A percentile compares a stretch with the other conserved stretches of the same genome.
These are phyloP conservation scores for Penicillium canescens DNA, from an alignment of 495 filamentous ascomycete genomes.

Conservation along the genomic window DNA sequence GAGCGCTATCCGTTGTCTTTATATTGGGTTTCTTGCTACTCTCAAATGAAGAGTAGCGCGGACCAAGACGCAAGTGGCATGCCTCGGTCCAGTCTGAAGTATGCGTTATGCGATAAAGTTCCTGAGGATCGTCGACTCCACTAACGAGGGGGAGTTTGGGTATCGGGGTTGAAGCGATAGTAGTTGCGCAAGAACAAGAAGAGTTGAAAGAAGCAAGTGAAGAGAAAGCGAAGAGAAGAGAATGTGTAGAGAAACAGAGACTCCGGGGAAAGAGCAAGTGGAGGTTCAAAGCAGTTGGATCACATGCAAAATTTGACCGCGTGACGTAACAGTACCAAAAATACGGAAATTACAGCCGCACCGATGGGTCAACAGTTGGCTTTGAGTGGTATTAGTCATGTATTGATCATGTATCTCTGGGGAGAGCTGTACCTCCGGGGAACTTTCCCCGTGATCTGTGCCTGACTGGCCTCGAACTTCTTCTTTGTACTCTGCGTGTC, in stretches of 20 bases:
- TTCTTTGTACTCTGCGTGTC: no score
- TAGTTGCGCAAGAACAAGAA: background rate
- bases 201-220: background rate
- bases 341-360: conserved; percentile 20
- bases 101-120: conserved; percentile 4
- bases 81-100: conserved; percentile 23
- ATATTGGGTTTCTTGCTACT: conserved; percentile 19
- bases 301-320: conserved; percentile 42
- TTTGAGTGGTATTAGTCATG: background rate
- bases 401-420: background rate
- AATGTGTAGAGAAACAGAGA: conserved; percentile 4
- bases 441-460: background rate
- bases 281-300: conserved; percentile 23
- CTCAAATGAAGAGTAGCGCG: conserved; percentile 26
- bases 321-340: conserved; percentile 36
- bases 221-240: conserved; percentile 4
- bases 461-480: no score
- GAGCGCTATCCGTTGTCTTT: background rate
- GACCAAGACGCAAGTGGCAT: conserved; percentile 30
- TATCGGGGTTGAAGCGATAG: background rate
- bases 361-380: background rate
- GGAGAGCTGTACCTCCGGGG: conserved; percentile 9
- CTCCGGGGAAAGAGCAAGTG: conserved; percentile 3
- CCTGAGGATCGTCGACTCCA: conserved; percentile 4
- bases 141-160: background rate